Evolutionary conservation across 2,329 filamentous ascomycete species (phyloP).

Genomic region (Cercospora sesami): DNA sequence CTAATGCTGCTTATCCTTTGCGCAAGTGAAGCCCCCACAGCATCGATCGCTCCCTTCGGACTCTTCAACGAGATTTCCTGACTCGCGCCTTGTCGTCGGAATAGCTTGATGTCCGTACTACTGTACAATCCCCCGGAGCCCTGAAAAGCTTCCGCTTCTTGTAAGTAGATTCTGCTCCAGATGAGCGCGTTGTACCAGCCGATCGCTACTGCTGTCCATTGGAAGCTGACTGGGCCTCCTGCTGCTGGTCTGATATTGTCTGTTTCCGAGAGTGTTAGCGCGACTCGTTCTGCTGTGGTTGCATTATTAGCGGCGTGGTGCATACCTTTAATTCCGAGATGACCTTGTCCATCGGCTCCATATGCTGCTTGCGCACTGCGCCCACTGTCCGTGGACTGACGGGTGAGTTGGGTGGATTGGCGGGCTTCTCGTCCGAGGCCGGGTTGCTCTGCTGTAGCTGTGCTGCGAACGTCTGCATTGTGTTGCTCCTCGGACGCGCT

Average conservation of each 20-base stretch:
- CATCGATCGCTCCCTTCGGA: slow-evolving; percentile 87
- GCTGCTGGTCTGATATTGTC: slow-evolving; percentile 16
- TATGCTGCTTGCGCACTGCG: slow-evolving; percentile 11
- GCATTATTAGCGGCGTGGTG: neutral
- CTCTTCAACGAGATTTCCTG: slow-evolving; percentile 59
- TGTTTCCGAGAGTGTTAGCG: slow-evolving; percentile 1
- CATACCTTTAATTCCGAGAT: slow-evolving; percentile 20
- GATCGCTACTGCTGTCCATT: slow-evolving; percentile 44
- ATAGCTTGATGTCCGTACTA: slow-evolving; percentile 81
- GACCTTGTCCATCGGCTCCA: slow-evolving; percentile 23
- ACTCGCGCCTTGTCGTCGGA: slow-evolving; percentile 72
- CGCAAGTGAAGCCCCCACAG: slow-evolving; percentile 86
- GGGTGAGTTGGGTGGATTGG: slow-evolving; percentile 22
- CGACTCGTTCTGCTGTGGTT: neutral
- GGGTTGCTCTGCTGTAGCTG: slow-evolving; percentile 11
- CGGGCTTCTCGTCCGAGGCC: slow-evolving; percentile 19
- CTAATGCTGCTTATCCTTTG: slow-evolving; percentile 68
- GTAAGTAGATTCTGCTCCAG: slow-evolving; percentile 89
- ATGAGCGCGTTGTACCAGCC: slow-evolving; percentile 95
- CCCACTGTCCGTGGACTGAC: slow-evolving; percentile 13
- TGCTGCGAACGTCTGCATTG: slow-evolving; percentile 19
- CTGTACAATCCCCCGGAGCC: slow-evolving; percentile 88
- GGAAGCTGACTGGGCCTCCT: slow-evolving; percentile 14
- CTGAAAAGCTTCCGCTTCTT: slow-evolving; percentile 80
- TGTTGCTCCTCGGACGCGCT: neutral